Conservation (phyloP, 495 filamentous ascomycete genomes). For the Podospora pseudopauciseta region DNA sequence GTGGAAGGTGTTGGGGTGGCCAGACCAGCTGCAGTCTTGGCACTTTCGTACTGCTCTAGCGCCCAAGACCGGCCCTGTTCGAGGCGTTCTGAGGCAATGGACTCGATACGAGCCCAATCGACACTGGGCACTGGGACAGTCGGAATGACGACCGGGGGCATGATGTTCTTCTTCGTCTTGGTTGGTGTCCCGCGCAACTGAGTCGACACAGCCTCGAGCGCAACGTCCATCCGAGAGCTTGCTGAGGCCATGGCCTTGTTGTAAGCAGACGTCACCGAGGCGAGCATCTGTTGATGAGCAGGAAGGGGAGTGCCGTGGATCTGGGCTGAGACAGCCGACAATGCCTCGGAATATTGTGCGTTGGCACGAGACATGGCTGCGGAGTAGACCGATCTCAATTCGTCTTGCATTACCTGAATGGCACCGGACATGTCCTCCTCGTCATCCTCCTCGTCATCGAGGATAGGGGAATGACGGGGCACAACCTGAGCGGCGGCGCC, state of each 20-base stretch:
- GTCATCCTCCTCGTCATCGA: conserved; percentile 42
- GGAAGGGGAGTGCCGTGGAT: conserved; percentile 62
- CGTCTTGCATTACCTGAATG: conserved; percentile 58
- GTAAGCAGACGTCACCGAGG: conserved; percentile 66
- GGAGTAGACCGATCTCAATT: conserved; percentile 53
- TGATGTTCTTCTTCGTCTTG: conserved; percentile 29
- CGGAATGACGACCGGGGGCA: conserved; percentile 27
- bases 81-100: conserved; percentile 61
- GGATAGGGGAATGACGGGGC: conserved; percentile 38
- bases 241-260: conserved; percentile 61
- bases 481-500: conserved; percentile 46
- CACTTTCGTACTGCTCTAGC: conserved; percentile 59
- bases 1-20: conserved; percentile 52
- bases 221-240: conserved; percentile 52
- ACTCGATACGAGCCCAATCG: conserved; percentile 43
- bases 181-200: conserved; percentile 46
- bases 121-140: conserved; percentile 27
- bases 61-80: conserved; percentile 61
- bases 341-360: conserved; percentile 62
- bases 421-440: conserved; percentile 51
- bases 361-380: conserved; percentile 58
- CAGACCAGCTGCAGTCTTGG: conserved; percentile 54
- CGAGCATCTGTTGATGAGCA: conserved; percentile 59
- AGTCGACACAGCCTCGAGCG: conserved; percentile 45
- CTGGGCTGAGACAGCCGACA: conserved; percentile 60